A percentile compares a stretch with the other conserved stretches of the same genome.
phyloP scores from a whole-genome alignment of 2,329 filamentous ascomycete genomes.

The Cercospora canescens region DNA sequence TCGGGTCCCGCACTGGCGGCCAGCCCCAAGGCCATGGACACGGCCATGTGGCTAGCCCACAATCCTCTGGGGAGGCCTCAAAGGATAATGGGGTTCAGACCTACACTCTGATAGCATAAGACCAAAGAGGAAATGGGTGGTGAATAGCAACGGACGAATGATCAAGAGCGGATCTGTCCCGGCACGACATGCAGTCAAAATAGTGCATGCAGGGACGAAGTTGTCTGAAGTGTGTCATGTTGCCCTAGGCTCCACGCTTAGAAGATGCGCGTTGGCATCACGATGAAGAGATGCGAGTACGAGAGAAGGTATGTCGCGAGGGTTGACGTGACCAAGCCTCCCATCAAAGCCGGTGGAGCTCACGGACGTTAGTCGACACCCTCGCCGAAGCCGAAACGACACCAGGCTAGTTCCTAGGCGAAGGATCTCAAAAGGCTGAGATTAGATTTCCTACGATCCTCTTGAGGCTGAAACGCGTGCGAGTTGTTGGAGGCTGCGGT shows the following conservation, averaged over 20 bases:
- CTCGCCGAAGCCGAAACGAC: conserved; percentile 18
- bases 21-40: conserved; percentile 5
- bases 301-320: background rate
- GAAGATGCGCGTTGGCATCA: conserved; percentile 13
- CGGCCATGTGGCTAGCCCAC: conserved; percentile 6
- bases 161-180: conserved; percentile 9
- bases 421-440: conserved; percentile 20
- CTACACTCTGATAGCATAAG: conserved; percentile 8
- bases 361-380: conserved; percentile 4
- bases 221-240: conserved; percentile 7
- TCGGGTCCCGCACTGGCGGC: conserved; percentile 6
- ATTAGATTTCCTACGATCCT: conserved; percentile 20
- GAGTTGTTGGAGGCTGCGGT: background rate
- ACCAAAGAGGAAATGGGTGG: conserved; percentile 17
- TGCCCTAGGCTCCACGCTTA: conserved; percentile 15
- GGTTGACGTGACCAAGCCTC: background rate
- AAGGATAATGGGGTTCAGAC: conserved; percentile 2
- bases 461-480: conserved; percentile 20
- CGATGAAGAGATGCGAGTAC: background rate
- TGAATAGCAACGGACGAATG: conserved; percentile 17
- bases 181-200: conserved; percentile 7
- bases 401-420: conserved; percentile 10
- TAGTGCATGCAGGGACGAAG: conserved; percentile 18
- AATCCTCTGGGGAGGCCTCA: conserved; percentile 11
- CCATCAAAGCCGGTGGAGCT: conserved; percentile 8